phyloP scores from a whole-genome alignment of 345 rosid species.

The Populus tremula region DNA sequence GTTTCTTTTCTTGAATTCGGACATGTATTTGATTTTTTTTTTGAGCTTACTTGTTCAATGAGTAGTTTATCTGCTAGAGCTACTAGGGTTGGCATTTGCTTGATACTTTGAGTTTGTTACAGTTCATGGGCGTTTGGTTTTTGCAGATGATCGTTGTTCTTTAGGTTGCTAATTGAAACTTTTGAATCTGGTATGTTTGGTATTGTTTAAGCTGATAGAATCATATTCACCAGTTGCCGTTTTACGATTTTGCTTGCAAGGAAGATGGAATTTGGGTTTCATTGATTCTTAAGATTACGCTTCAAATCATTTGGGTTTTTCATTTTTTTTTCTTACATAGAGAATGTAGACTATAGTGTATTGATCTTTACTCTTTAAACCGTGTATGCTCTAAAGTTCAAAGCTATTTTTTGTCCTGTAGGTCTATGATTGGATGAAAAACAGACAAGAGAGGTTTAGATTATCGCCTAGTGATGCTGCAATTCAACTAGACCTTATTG shows the following conservation, averaged over 20 bases:
- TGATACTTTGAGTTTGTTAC: background rate
- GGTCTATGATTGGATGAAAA: slow-evolving; percentile 96
- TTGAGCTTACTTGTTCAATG: background rate
- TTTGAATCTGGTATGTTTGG: background rate
- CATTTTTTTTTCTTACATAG: too few relatives aligned
- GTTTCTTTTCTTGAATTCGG: too few relatives aligned
- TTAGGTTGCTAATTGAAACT: background rate
- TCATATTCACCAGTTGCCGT: background rate
- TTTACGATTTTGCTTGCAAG: background rate
- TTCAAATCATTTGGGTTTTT: background rate
- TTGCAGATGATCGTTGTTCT: background rate
- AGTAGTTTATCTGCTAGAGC: background rate
- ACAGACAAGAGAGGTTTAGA: slow-evolving; percentile 63
- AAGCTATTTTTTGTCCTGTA: slow-evolving; percentile 10
- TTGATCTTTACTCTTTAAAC: background rate
- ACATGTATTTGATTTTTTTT: too few relatives aligned
- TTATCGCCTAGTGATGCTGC: slow-evolving; percentile 85
- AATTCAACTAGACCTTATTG: slow-evolving; percentile 81
- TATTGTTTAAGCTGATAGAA: background rate
- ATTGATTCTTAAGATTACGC: background rate
- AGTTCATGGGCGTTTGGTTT: background rate
- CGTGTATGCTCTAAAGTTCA: background rate
- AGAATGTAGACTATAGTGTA: background rate
- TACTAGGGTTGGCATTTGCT: background rate
- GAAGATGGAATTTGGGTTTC: background rate